phyloP scores from a whole-genome alignment of 1,284 basidiomycete species.

The Leccinum cinnamomeum region DNA sequence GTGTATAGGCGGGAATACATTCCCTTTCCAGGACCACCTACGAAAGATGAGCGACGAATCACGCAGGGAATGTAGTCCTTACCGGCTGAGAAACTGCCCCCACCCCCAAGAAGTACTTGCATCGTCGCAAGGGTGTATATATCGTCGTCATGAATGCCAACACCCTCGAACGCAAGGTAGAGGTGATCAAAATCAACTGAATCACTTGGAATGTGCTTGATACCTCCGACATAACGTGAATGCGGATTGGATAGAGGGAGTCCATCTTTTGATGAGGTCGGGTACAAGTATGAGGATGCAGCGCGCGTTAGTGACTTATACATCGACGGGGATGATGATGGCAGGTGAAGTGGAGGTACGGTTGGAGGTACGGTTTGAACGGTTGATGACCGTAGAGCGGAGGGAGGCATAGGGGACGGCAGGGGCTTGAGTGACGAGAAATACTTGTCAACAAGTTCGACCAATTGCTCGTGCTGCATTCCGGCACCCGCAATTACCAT shows the following conservation, averaged over 20 bases:
- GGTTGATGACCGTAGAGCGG: constrained; percentile 35
- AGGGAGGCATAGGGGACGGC: constrained; percentile 33
- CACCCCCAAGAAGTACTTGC: constrained; percentile 94
- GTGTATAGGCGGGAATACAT: constrained; percentile 99
- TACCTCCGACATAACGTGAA: constrained; percentile 86
- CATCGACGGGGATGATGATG: constrained; percentile 52
- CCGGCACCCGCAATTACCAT: constrained; percentile 96
- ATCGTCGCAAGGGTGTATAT: constrained; percentile 94
- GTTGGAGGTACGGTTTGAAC: constrained; percentile 42
- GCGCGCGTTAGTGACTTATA: constrained; percentile 70
- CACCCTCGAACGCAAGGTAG: constrained; percentile 91
- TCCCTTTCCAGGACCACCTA: constrained; percentile 95
- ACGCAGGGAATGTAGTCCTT: constrained; percentile 18
- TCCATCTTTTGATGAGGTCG: constrained; percentile 37
- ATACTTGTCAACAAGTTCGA: constrained; percentile 80
- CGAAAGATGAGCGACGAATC: constrained; percentile 18
- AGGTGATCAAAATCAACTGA: constrained; percentile 88
- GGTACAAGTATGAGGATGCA: constrained; percentile 70
- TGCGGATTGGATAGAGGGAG: constrained; percentile 37
- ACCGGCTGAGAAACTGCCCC: constrained; percentile 94
- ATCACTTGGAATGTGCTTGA: constrained; percentile 68
- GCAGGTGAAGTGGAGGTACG: constrained; percentile 53
- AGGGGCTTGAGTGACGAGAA: constrained; percentile 72
- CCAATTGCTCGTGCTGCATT: constrained; percentile 86
- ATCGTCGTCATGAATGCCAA: constrained; percentile 91